Conservation (phyloP, 2,329 filamentous ascomycete species). For the Cladorrhinum sp. region DNA sequence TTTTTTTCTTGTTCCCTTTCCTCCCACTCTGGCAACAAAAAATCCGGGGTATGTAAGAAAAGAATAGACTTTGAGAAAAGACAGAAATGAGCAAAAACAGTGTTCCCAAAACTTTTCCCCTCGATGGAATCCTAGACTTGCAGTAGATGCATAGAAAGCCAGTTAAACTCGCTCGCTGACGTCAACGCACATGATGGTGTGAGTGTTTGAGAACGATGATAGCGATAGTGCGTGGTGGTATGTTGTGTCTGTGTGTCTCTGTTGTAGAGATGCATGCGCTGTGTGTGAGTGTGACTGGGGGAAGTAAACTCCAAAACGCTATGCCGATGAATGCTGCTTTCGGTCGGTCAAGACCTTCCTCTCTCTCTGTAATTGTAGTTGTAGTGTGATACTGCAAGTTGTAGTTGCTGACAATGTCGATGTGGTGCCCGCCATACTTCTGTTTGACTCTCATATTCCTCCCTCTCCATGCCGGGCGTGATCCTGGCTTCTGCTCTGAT, state of each 20-base stretch:
- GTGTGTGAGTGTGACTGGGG: background rate
- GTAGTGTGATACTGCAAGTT: background rate
- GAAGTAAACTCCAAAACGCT: background rate
- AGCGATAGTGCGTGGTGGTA: background rate
- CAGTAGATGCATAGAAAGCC: no score
- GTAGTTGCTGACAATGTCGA: background rate
- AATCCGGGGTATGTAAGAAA: background rate
- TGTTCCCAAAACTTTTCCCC: no score
- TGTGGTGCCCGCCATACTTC: background rate
- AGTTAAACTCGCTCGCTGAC: background rate
- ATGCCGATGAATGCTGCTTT: background rate
- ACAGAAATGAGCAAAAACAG: background rate
- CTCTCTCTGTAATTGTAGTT: background rate
- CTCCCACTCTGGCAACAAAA: background rate
- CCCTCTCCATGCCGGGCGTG: no score
- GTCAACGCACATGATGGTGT: background rate
- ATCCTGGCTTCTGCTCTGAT: background rate
- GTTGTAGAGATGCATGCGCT: no score
- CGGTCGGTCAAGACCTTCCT: constrained; percentile 3
- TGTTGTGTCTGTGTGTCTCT: background rate
- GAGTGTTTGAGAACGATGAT: background rate
- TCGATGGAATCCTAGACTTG: no score
- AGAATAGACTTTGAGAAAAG: background rate
- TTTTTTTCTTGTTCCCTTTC: background rate
- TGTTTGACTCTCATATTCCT: background rate